These are phyloP conservation scores for Calonectria henricotiae DNA, from an alignment of 2,329 filamentous ascomycete genomes.

Conservation along the genomic window DNA sequence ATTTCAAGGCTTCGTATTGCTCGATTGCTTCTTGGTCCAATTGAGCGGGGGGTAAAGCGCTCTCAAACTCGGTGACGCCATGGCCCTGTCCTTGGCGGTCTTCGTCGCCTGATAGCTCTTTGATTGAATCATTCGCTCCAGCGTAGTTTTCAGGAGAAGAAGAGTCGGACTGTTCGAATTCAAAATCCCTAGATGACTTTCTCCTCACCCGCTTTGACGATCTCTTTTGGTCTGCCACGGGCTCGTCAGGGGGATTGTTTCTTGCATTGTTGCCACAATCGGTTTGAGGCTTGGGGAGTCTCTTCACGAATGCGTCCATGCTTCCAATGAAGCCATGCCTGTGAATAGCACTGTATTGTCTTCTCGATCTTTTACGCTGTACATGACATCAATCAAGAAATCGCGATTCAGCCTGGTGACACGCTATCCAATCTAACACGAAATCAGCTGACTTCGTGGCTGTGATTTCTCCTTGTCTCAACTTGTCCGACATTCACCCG, in stretches of 20 bases:
- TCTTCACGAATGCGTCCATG: constrained; percentile 61
- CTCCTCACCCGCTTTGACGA: constrained; percentile 56
- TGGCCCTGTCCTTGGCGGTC: constrained; percentile 40
- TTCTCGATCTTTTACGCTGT: background rate
- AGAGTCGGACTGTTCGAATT: constrained; percentile 47
- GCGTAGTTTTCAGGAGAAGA: constrained; percentile 38
- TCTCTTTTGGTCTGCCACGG: constrained; percentile 42
- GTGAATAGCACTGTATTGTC: constrained; percentile 3
- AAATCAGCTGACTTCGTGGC: constrained; percentile 59
- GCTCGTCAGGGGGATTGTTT: constrained; percentile 32
- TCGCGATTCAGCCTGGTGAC: constrained; percentile 44
- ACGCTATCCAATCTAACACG: constrained; percentile 52
- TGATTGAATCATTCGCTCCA: constrained; percentile 3
- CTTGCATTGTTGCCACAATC: constrained; percentile 36
- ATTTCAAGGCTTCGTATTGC: constrained; percentile 82
- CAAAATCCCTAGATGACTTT: constrained; percentile 47
- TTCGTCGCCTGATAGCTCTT: constrained; percentile 47
- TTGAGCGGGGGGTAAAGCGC: constrained; percentile 78
- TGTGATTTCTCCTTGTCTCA: background rate
- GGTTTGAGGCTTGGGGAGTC: constrained; percentile 47
- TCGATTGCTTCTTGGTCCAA: constrained; percentile 82
- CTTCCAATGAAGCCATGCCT: constrained; percentile 38
- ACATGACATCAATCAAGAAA: background rate
- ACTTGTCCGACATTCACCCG: constrained; percentile 49
- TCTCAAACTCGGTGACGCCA: constrained; percentile 58